A percentile compares a stretch with the other conserved stretches of the same genome.
phyloP scores from a whole-genome alignment of 164 flowering plant species.

The Taxillus chinensis region DNA sequence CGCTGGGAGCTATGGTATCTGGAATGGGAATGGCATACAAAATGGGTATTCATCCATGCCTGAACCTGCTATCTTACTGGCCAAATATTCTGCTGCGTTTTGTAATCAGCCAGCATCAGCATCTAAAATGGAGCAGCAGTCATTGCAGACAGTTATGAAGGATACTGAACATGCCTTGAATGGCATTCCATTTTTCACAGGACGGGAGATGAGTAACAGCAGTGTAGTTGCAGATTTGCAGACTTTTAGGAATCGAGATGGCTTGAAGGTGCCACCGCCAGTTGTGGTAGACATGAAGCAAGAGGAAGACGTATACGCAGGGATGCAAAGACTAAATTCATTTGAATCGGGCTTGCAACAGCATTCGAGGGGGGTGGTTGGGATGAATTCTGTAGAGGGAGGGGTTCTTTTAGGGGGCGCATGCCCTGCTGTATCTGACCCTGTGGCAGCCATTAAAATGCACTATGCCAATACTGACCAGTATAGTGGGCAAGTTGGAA shows the following conservation, averaged over 20 bases:
- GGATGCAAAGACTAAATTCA: slow-evolving; percentile 47
- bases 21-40: slow-evolving; percentile 70
- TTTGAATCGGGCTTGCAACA: slow-evolving; percentile 34
- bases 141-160: slow-evolving; percentile 22
- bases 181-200: slow-evolving; percentile 22
- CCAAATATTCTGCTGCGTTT: slow-evolving; percentile 61
- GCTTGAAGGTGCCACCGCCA: slow-evolving; percentile 26
- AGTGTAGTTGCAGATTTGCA: slow-evolving; percentile 34
- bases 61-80: slow-evolving; percentile 47
- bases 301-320: slow-evolving; percentile 25
- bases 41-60: slow-evolving; percentile 48
- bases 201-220: slow-evolving; percentile 24
- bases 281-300: slow-evolving; percentile 41
- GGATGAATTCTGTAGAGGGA: slow-evolving; percentile 39
- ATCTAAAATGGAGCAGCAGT: slow-evolving; percentile 34
- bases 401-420: slow-evolving; percentile 34
- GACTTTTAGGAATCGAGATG: slow-evolving; percentile 27
- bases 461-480: slow-evolving; percentile 58
- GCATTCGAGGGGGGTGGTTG: slow-evolving; percentile 30
- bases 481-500: slow-evolving; percentile 30
- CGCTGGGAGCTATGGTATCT: slow-evolving; percentile 41
- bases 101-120: slow-evolving; percentile 28
- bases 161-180: slow-evolving; percentile 33
- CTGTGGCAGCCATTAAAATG: slow-evolving; percentile 70
- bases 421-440: slow-evolving; percentile 62